A percentile compares a stretch with the other conserved stretches of the same genome.
phyloP scores from a whole-genome alignment of 1,139 yeast genomes.

The Candida glucosophila region DNA sequence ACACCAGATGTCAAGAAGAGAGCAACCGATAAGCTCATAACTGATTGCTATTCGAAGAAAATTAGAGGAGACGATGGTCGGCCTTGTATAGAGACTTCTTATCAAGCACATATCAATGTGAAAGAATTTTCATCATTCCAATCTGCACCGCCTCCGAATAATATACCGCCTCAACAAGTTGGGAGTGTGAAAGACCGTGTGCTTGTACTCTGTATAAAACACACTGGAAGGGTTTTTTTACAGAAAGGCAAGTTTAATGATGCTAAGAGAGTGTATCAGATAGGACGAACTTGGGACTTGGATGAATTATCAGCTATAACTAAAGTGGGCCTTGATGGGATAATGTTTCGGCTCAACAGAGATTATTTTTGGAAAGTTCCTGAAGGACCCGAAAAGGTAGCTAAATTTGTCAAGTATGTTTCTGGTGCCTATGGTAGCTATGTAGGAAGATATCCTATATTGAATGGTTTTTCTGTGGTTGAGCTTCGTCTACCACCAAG shows the following conservation, averaged over 20 bases:
- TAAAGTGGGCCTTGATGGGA: constrained; percentile 45
- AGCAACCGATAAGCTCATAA: constrained; percentile 24
- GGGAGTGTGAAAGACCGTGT: constrained; percentile 34
- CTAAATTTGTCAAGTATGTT: constrained; percentile 52
- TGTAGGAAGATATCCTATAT: constrained; percentile 55
- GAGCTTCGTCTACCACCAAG: constrained; percentile 28
- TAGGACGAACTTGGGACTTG: constrained; percentile 90
- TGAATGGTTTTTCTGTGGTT: constrained; percentile 31
- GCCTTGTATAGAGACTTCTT: constrained; percentile 23
- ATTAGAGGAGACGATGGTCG: constrained; percentile 20
- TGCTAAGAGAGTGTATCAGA: constrained; percentile 64
- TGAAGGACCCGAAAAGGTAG: constrained; percentile 54
- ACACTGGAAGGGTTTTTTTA: constrained; percentile 56
- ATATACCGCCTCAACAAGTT: constrained; percentile 18
- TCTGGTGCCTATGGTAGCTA: constrained; percentile 59
- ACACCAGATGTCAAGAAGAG: constrained; percentile 1
- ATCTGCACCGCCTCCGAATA: constrained; percentile 31
- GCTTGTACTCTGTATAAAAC: constrained; percentile 32
- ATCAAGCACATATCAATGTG: constrained; percentile 30
- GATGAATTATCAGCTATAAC: constrained; percentile 58
- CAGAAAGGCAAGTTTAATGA: constrained; percentile 84
- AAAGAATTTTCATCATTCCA: constrained; percentile 34
- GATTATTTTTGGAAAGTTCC: constrained; percentile 81
- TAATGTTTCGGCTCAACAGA: constrained; percentile 60
- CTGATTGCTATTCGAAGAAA: constrained; percentile 34